Evolutionary conservation across 257 asterid genomes (phyloP).

Genomic region (Petunia axillaris): DNA sequence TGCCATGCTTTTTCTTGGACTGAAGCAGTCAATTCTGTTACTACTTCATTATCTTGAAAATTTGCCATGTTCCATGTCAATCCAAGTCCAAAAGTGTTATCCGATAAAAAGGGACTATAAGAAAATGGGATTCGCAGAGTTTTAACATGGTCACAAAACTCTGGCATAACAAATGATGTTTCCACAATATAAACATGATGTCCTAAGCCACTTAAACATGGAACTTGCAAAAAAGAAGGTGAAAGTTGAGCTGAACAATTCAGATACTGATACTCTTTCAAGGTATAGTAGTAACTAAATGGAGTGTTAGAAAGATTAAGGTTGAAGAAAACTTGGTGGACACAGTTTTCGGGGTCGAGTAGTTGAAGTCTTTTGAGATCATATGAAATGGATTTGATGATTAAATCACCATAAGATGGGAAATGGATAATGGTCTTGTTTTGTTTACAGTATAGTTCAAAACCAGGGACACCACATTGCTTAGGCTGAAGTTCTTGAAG

Average conservation of each 20-base stretch:
- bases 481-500: conserved; percentile 25
- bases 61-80: conserved; percentile 43
- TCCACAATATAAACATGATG: conserved; percentile 48
- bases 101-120: conserved; percentile 53
- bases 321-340: conserved; percentile 54
- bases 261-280: conserved; percentile 45
- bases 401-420: conserved; percentile 45
- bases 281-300: conserved; percentile 42
- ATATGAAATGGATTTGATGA: conserved; percentile 47
- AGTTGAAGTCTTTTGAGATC: conserved; percentile 34
- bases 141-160: conserved; percentile 36
- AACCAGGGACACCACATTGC: conserved; percentile 30
- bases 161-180: conserved; percentile 34
- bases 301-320: conserved; percentile 51
- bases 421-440: conserved; percentile 42
- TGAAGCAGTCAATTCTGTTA: neutral
- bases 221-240: conserved; percentile 37
- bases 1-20: conserved; percentile 12
- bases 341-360: conserved; percentile 50
- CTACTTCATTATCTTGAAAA: neutral
- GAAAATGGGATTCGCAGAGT: conserved; percentile 50
- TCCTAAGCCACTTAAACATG: conserved; percentile 43
- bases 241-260: conserved; percentile 45
- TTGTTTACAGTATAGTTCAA: conserved; percentile 35
- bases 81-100: conserved; percentile 49